Conservation (phyloP, 805 yeast species). For the Cyberlindnera mississippiensis region DNA sequence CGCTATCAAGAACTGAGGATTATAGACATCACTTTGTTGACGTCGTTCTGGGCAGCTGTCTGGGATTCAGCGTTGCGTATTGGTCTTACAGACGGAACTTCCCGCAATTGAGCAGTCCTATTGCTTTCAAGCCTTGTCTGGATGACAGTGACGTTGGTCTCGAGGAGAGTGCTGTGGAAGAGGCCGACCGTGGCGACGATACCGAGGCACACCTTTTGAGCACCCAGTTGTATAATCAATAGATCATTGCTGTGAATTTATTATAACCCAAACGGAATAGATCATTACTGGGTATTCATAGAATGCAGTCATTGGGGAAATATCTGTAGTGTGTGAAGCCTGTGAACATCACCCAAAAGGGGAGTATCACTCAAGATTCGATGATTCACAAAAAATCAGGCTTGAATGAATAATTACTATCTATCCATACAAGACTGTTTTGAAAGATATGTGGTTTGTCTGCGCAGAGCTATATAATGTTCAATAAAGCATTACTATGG, state of each 20-base stretch:
- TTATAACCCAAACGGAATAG: too few relatives aligned
- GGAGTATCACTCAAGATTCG: too few relatives aligned
- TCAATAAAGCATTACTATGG: too few relatives aligned
- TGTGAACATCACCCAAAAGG: too few relatives aligned
- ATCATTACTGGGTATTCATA: too few relatives aligned
- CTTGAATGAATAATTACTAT: too few relatives aligned
- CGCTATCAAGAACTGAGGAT: slow-evolving; percentile 83
- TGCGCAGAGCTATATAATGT: too few relatives aligned
- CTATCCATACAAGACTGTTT: too few relatives aligned
- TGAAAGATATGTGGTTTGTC: too few relatives aligned
- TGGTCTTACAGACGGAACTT: slow-evolving; percentile 37
- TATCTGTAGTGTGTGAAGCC: too few relatives aligned
- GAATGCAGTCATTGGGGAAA: too few relatives aligned
- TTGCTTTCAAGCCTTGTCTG: slow-evolving; percentile 37
- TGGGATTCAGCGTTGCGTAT: slow-evolving; percentile 62
- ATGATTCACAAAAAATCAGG: too few relatives aligned
- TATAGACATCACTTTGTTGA: slow-evolving; percentile 93
- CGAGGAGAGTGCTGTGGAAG: slow-evolving; percentile 21
- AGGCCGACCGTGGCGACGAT: slow-evolving; percentile 21
- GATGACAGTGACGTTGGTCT: slow-evolving; percentile 38
- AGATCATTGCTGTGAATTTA: background rate
- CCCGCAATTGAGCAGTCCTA: slow-evolving; percentile 32
- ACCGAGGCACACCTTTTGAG: slow-evolving; percentile 15
- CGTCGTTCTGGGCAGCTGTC: slow-evolving; percentile 62
- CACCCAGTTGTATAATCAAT: slow-evolving; percentile 3